Conservation (phyloP, 2,329 filamentous ascomycete genomes). For the Colletotrichum chlorophyti region DNA sequence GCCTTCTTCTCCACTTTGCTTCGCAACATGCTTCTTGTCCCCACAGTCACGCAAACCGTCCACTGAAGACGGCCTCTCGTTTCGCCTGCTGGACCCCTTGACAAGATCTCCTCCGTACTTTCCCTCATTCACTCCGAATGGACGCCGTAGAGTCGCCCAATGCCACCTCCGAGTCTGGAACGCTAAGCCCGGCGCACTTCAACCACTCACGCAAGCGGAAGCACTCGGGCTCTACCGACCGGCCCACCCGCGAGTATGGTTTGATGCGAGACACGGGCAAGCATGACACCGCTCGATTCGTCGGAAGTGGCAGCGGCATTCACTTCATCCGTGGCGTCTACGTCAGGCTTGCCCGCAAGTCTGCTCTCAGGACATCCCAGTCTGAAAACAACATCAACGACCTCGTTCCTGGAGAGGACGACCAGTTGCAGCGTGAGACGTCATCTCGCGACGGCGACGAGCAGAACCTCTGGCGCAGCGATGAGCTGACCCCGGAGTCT, state of each 20-base stretch:
- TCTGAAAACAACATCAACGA: conserved; percentile 34
- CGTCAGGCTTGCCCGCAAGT: conserved; percentile 47
- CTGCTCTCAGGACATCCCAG: conserved; percentile 20
- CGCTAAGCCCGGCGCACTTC: conserved; percentile 28
- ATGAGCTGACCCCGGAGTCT: conserved; percentile 38
- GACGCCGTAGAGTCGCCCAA: conserved; percentile 38
- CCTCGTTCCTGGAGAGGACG: conserved; percentile 64
- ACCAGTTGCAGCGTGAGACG: conserved; percentile 44
- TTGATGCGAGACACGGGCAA: conserved; percentile 58
- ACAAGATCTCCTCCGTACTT: background rate
- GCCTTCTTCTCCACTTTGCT: background rate
- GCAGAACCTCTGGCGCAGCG: conserved; percentile 42
- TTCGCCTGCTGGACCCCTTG: background rate
- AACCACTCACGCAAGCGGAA: conserved; percentile 39
- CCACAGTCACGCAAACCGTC: conserved; percentile 7
- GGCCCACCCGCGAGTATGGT: conserved; percentile 40
- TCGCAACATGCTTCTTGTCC: conserved; percentile 15
- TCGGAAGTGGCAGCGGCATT: conserved; percentile 65
- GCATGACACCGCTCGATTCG: conserved; percentile 57
- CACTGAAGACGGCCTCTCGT: conserved; percentile 8
- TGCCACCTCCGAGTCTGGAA: conserved; percentile 34
- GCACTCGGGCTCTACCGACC: conserved; percentile 34
- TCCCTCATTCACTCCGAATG: conserved; percentile 29
- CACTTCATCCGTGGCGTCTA: conserved; percentile 64
- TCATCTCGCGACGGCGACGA: conserved; percentile 23